These are phyloP conservation scores for Remersonia thermophila DNA, from an alignment of 2,329 filamentous ascomycete species.

Conservation along the genomic window DNA sequence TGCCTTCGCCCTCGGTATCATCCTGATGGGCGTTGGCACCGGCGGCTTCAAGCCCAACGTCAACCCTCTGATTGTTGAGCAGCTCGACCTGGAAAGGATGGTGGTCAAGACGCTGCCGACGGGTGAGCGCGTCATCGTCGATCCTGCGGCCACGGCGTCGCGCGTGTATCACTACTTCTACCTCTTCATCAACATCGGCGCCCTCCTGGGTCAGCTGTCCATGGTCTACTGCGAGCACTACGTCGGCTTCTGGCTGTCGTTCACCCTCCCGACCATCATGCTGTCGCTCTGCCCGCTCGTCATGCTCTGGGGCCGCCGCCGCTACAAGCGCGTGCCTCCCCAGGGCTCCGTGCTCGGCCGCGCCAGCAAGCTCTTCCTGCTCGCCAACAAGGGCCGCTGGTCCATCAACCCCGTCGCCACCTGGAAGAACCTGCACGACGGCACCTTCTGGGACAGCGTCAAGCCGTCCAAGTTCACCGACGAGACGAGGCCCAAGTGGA, in stretches of 20 bases:
- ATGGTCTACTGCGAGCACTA: constrained; percentile 66
- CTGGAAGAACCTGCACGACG: constrained; percentile 44
- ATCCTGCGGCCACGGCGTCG: constrained; percentile 48
- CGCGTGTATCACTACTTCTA: constrained; percentile 61
- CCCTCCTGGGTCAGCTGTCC: constrained; percentile 47
- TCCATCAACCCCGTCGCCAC: constrained; percentile 51
- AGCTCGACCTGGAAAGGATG: constrained; percentile 44
- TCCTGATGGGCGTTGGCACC: constrained; percentile 46
- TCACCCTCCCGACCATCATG: constrained; percentile 52
- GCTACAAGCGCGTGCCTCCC: constrained; percentile 46
- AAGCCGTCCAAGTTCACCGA: constrained; percentile 54
- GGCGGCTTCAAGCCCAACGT: constrained; percentile 69
- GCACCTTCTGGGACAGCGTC: constrained; percentile 52
- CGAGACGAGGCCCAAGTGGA: constrained; percentile 40
- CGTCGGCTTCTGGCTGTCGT: constrained; percentile 63
- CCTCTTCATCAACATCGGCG: constrained; percentile 59
- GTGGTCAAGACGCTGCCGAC: constrained; percentile 37
- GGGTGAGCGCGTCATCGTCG: constrained; percentile 53
- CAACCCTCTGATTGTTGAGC: constrained; percentile 53
- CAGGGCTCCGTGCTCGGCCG: constrained; percentile 58
- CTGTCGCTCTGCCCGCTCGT: constrained; percentile 52
- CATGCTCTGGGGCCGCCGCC: constrained; percentile 44
- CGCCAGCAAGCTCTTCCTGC: constrained; percentile 44
- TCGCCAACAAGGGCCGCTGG: constrained; percentile 59
- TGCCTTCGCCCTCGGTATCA: constrained; percentile 49